These are phyloP conservation scores for Colletotrichum sp. DNA, from an alignment of 2,329 filamentous ascomycete genomes.

Conservation along the genomic window DNA sequence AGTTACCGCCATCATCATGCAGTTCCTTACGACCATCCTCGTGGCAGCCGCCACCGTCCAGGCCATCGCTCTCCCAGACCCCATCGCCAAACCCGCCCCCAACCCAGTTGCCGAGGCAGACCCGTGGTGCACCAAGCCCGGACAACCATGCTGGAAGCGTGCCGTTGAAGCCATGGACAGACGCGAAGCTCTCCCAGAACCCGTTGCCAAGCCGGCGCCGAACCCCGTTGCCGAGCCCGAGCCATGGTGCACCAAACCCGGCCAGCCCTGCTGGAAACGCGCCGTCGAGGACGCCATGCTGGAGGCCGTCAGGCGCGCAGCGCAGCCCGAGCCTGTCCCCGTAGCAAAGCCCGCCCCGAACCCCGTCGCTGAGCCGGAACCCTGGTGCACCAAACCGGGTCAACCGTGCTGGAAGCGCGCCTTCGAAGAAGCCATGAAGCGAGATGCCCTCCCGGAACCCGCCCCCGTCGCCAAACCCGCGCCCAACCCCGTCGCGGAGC, in stretches of 20 bases:
- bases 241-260: slow-evolving; percentile 28
- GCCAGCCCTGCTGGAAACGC: slow-evolving; percentile 10
- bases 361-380: neutral
- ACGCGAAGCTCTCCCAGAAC: neutral
- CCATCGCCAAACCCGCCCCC: neutral
- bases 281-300: slow-evolving; percentile 22
- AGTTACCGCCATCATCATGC: slow-evolving; percentile 25
- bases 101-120: slow-evolving; percentile 23
- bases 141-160: slow-evolving; percentile 23
- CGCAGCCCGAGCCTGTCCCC: slow-evolving; percentile 22
- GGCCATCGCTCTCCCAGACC: slow-evolving; percentile 26
- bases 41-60: slow-evolving; percentile 28
- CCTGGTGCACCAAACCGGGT: slow-evolving; percentile 27
- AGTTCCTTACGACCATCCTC: slow-evolving; percentile 29
- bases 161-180: neutral
- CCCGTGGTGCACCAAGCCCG: slow-evolving; percentile 23
- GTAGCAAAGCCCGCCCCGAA: neutral
- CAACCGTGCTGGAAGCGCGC: slow-evolving; percentile 8
- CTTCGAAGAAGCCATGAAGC: neutral
- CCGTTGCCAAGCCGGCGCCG: neutral
- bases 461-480: neutral
- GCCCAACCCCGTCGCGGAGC: neutral
- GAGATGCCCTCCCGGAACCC: neutral
- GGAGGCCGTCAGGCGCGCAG: neutral
- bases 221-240: slow-evolving; percentile 20